Conservation (phyloP, 2,329 filamentous ascomycete genomes). For the Colletotrichum tropicicola region DNA sequence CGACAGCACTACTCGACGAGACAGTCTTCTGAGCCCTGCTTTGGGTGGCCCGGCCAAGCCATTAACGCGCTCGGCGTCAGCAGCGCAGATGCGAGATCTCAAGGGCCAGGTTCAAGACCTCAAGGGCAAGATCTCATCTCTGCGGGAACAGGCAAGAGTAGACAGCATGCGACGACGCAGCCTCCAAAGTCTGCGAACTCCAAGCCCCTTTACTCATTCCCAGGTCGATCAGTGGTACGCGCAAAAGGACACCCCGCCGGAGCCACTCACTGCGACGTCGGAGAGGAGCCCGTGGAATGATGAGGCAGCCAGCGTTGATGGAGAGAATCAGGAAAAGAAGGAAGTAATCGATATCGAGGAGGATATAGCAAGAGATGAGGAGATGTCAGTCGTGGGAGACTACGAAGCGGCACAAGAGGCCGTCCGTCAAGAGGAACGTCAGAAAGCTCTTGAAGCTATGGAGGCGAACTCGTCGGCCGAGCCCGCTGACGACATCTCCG, state of each 20-base stretch:
- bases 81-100: constrained; percentile 76
- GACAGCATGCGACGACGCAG: constrained; percentile 83
- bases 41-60: constrained; percentile 53
- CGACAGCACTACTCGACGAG: constrained; percentile 43
- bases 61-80: constrained; percentile 73
- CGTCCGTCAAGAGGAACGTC: constrained; percentile 35
- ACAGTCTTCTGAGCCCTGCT: constrained; percentile 54
- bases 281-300: constrained; percentile 40
- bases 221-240: constrained; percentile 62
- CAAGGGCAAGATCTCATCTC: constrained; percentile 82
- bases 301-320: constrained; percentile 39
- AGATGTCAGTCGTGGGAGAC: constrained; percentile 31
- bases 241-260: constrained; percentile 36
- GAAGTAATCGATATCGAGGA: constrained; percentile 13
- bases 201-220: constrained; percentile 82
- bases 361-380: neutral
- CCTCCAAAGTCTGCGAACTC: constrained; percentile 76
- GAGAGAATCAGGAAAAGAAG: constrained; percentile 32
- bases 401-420: constrained; percentile 39
- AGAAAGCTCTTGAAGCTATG: constrained; percentile 24
- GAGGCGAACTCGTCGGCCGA: constrained; percentile 9
- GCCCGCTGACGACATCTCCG: constrained; percentile 44
- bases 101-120: constrained; percentile 88
- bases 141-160: constrained; percentile 81
- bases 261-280: constrained; percentile 27